Base-by-base conservation (phyloP, 106 monocot genomes). In the Allium cepa region DNA sequence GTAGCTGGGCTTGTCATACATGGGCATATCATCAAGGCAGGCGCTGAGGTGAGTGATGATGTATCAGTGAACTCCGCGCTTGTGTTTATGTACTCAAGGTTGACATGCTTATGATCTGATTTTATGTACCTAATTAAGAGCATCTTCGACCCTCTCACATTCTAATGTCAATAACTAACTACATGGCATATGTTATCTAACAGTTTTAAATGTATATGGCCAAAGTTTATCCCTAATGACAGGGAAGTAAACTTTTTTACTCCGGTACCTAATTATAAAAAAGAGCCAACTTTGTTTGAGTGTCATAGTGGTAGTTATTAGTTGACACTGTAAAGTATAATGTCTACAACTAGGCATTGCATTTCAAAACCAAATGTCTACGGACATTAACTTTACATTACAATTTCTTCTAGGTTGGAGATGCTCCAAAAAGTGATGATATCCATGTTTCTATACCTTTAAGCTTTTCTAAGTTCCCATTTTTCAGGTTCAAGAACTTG, bases 11-110 rank as follows among this genome's bases (percentile, higher is more conserved):
- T 22, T 28, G 73, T 49, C 47, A 57, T 73, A 18, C 73, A 73
- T 65, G 73, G 52, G 5, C 56, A 22, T 47, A 57, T 73, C 12
- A 22, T 73, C n/a, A 73, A 65, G 56, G 55, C 47, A 36, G 73
- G 47, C 1, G 73, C 22, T 46, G 73, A 53, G 9, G 12, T 47
- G 17, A 12, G 55, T 10, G 65, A 17, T 9, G 65, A 73, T 48
- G 73, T 73, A 49, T 73, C 73, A 4, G 73, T 73, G 65, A 73
- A 65, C 47, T 73, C 73, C n/a, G 52, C 73, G 64, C 73, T 73
- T 28, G 73, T 73, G 64, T 73, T 53, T 50, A 73, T 73, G 73
- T 73, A 73, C 48, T 17, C 64, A 2, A 69, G 68, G 68, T 69
- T 45, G 14, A 46, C 27, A 56, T n/a, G 28, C 46, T 63, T 14